phyloP scores from a whole-genome alignment of 768 basidiomycete genomes.

The Xerocomellus intermedius region DNA sequence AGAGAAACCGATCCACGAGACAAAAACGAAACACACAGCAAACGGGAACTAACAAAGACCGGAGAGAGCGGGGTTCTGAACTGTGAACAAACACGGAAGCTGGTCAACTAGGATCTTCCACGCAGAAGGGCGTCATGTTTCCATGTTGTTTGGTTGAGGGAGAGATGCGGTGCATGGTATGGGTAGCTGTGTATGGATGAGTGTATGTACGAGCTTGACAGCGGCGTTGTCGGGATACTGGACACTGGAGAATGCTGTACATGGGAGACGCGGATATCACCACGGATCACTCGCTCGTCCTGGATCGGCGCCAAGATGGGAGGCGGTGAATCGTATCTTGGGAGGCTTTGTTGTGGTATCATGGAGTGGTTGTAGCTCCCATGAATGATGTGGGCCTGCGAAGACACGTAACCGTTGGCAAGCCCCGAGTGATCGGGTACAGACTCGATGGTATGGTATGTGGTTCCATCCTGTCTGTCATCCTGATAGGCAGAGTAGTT shows the following conservation, averaged over 20 bases:
- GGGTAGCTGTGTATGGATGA: conserved; percentile 41
- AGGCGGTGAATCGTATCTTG: conserved; percentile 51
- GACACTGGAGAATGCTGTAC: conserved; percentile 31
- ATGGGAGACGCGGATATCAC: conserved; percentile 29
- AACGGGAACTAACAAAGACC: not conserved
- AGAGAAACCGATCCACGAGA: conserved; percentile 19
- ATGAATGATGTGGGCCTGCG: conserved; percentile 30
- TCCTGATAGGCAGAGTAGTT: conserved; percentile 48
- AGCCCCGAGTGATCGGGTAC: conserved; percentile 30
- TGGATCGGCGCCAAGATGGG: conserved; percentile 59
- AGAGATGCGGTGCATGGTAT: conserved; percentile 38
- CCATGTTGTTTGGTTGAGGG: conserved; percentile 44
- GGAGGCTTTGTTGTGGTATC: conserved; percentile 21
- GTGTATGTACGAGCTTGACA: conserved; percentile 40
- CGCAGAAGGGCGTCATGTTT: conserved; percentile 46
- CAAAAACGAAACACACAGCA: conserved; percentile 9
- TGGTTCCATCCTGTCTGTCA: conserved; percentile 38
- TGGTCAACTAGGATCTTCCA: conserved; percentile 24
- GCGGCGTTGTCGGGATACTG: conserved; percentile 32
- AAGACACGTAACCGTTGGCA: conserved; percentile 32
- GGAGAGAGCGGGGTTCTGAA: not conserved
- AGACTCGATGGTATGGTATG: conserved; percentile 38
- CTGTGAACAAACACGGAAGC: not conserved
- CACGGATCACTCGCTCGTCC: conserved; percentile 34
- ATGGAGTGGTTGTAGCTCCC: conserved; percentile 22